Base-by-base conservation (phyloP, 1,139 yeast genomes). In the Yamadazyma epiphylla region DNA sequence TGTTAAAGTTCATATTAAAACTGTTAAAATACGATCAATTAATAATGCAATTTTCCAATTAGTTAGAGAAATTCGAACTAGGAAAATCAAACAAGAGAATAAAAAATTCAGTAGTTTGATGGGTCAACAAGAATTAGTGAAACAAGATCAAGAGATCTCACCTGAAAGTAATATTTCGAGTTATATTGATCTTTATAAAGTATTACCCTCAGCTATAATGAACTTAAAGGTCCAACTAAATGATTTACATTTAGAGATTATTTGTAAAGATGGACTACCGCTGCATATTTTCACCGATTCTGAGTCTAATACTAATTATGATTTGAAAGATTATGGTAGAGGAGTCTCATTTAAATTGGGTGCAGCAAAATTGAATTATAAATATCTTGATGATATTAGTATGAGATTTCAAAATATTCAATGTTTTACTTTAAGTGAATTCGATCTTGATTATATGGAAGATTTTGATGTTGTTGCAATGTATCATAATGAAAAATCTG, bases 211-310 rank as follows among this genome's bases (percentile, higher is more conserved):
- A 1, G 41, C 51, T 23, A 29, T 68, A 4, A 42, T 53, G 2
- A 45, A 56, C 2, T 39, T 64, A 7, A 57, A 52, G 36, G 32
- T 60, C 15, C 49, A 48, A 14, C 38, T 64, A 9, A 36, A 55
- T 3, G 44, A 51, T 13, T 29, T 65, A 13, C 61, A 59, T 32
- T 51, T 60, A 1, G 68, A 64, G 34, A 49, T 68, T 10, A 52
- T 64, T 12, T 66, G 73, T 37, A 65, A 65, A 33, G 74, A 68
- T 36, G 61, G 63, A 4, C 47, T 69, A 13, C 74, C 74, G 0
- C 50, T 55, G 29, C 61, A 59, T 30, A 37, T 39, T 1, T 43
- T 60, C 8, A 45, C 30, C 25, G 67, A 62, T 28, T 47, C 48
- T 2, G 37, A 38, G 2, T 30, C 54, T 1, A 47, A 45, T 3